Evolutionary conservation across 345 rosid genomes (phyloP).

Genomic region (Syzygium aromaticum): DNA sequence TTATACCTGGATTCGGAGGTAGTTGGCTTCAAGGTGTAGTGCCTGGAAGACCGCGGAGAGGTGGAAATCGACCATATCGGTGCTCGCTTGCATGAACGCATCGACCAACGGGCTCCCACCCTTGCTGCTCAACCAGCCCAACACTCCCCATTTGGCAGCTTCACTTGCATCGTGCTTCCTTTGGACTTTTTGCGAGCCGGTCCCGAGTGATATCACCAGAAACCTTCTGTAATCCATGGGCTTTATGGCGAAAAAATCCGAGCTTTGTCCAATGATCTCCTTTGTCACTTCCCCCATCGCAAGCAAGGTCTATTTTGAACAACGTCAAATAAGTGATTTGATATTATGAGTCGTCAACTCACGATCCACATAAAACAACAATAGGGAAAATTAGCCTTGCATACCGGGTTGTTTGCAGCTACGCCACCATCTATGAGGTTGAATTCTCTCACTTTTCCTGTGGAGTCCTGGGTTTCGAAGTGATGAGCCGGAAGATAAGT

Average conservation of each 20-base stretch:
- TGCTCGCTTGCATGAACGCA: conserved; percentile 14
- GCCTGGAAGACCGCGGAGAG: conserved; percentile 14
- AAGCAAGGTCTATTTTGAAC: conserved; percentile 6
- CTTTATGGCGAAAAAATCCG: conserved; percentile 2
- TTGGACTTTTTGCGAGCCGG: conserved; percentile 10
- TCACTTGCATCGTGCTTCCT: conserved; percentile 6
- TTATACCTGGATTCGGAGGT: conserved; percentile 18
- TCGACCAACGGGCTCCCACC: conserved; percentile 13
- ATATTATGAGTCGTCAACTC: background rate
- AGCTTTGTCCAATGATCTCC: conserved; percentile 1
- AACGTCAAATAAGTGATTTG: background rate
- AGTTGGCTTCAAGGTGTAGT: conserved; percentile 10
- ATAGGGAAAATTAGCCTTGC: background rate
- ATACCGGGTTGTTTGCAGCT: conserved; percentile 26
- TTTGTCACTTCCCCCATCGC: conserved; percentile 16
- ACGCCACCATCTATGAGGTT: conserved; percentile 28
- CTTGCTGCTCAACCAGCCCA: conserved; percentile 14
- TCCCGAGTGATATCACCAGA: conserved; percentile 19
- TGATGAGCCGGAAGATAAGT: conserved; percentile 21
- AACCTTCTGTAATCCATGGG: conserved; percentile 5
- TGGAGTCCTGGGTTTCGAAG: conserved; percentile 7
- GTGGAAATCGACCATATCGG: conserved; percentile 20
- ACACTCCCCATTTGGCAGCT: conserved; percentile 22
- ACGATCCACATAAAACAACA: background rate
- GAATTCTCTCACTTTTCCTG: conserved; percentile 6